These are phyloP conservation scores for Fusarium illudens DNA, from an alignment of 2,329 filamentous ascomycete species.

Conservation along the genomic window DNA sequence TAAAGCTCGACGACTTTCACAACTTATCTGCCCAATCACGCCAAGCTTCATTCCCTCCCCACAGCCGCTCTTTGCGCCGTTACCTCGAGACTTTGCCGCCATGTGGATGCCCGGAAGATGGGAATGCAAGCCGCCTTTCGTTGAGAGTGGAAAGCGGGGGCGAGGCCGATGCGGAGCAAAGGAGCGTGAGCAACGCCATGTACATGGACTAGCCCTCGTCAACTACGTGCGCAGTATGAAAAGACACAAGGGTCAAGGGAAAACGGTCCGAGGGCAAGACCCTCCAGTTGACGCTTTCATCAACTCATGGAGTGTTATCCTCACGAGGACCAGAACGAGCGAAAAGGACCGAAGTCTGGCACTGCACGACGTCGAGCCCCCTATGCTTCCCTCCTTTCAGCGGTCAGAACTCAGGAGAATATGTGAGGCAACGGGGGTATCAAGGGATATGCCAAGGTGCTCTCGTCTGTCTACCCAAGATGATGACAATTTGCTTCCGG, in stretches of 20 bases:
- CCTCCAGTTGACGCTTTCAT: neutral
- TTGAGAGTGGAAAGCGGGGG: conserved; percentile 32
- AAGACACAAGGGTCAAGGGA: neutral
- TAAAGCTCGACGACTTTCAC: neutral
- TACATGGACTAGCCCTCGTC: conserved; percentile 1
- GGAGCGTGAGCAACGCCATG: conserved; percentile 25
- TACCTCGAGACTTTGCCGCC: conserved; percentile 25
- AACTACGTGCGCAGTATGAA: neutral
- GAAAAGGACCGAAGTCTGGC: neutral
- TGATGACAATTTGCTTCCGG: neutral
- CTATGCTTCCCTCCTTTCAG: conserved; percentile 13
- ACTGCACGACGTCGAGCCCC: neutral
- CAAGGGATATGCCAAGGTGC: neutral
- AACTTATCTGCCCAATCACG: conserved; percentile 22
- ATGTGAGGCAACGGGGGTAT: conserved; percentile 3
- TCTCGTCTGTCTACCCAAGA: conserved; percentile 6
- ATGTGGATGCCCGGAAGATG: conserved; percentile 32
- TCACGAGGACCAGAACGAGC: neutral
- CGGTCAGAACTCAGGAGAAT: conserved; percentile 1
- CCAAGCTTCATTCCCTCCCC: conserved; percentile 10
- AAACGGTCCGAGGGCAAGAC: neutral
- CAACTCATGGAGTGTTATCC: neutral
- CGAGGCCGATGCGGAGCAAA: conserved; percentile 36
- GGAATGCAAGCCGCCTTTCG: conserved; percentile 27
- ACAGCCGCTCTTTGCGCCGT: conserved; percentile 34